phyloP scores from a whole-genome alignment of 345 rosid species.

The Syzygium jambos region DNA sequence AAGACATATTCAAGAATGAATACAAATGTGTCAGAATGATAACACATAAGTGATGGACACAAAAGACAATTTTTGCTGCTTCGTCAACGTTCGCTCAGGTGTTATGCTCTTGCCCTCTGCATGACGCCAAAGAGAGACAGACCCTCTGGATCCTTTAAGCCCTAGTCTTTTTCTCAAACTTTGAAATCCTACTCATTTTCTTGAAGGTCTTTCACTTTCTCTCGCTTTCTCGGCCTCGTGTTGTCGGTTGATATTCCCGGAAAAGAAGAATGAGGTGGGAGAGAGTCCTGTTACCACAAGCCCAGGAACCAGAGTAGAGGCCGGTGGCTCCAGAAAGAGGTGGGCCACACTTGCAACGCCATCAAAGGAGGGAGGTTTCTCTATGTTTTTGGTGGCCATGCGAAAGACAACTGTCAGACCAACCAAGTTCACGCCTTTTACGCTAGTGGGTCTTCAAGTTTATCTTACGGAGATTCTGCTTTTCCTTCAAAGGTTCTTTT shows the following conservation, averaged over 20 bases:
- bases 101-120: neutral
- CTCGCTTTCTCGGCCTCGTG: neutral
- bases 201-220: neutral
- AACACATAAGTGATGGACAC: neutral
- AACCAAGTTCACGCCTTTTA: conserved; percentile 60
- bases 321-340: conserved; percentile 70
- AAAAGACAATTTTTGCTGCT: neutral
- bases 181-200: neutral
- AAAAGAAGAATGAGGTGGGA: conserved; percentile 62
- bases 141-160: neutral
- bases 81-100: neutral
- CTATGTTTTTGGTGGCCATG: conserved; percentile 87
- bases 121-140: conserved; percentile 1
- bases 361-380: conserved; percentile 79
- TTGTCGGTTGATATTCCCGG: neutral
- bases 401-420: conserved; percentile 26
- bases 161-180: neutral
- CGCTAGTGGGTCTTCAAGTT: conserved; percentile 37
- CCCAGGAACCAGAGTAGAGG: conserved; percentile 18
- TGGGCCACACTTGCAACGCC: conserved; percentile 92
- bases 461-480: neutral
- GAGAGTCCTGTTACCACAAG: conserved; percentile 20
- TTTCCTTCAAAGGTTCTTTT: neutral
- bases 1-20: too few species aligned
- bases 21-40: rapidly evolving